These are phyloP conservation scores for Leucaena leucocephala DNA, from an alignment of 306 rosid genomes.

Conservation along the genomic window DNA sequence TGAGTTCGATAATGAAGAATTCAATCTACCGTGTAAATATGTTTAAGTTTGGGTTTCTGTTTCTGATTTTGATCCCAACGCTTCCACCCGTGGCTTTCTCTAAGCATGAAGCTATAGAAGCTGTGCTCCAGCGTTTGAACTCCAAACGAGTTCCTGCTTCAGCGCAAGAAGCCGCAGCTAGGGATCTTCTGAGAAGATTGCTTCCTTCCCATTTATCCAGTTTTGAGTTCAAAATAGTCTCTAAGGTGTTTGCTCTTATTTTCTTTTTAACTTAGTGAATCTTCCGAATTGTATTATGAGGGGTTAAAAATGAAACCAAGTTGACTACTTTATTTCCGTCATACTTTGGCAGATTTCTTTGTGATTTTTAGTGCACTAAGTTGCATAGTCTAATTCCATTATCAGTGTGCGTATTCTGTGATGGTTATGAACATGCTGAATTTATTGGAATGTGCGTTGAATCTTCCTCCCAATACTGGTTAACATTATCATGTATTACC, in stretches of 20 bases:
- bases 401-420: not conserved
- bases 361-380: slow-evolving; percentile 5
- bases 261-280: not conserved
- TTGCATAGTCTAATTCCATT: slow-evolving; percentile 22
- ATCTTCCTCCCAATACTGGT: not conserved
- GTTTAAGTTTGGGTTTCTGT: slow-evolving; percentile 49
- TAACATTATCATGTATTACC: slow-evolving; percentile 9
- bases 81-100: slow-evolving; percentile 45
- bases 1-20: not conserved
- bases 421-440: slow-evolving; percentile 16
- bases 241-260: slow-evolving; percentile 54
- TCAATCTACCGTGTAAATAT: slow-evolving; percentile 31
- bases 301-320: not conserved
- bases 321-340: not conserved
- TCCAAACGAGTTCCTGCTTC: slow-evolving; percentile 65
- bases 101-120: slow-evolving; percentile 53
- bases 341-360: not conserved
- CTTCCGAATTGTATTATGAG: not conserved
- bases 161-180: slow-evolving; percentile 78
- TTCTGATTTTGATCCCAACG: slow-evolving; percentile 47
- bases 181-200: slow-evolving; percentile 60
- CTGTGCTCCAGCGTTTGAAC: slow-evolving; percentile 69
- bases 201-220: slow-evolving; percentile 72
- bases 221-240: slow-evolving; percentile 67
- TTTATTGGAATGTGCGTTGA: slow-evolving; percentile 33